A percentile compares a stretch with the other conserved stretches of the same genome.
These are phyloP conservation scores for Curvularia lunata DNA, from an alignment of 2,329 filamentous ascomycete species.

Conservation along the genomic window DNA sequence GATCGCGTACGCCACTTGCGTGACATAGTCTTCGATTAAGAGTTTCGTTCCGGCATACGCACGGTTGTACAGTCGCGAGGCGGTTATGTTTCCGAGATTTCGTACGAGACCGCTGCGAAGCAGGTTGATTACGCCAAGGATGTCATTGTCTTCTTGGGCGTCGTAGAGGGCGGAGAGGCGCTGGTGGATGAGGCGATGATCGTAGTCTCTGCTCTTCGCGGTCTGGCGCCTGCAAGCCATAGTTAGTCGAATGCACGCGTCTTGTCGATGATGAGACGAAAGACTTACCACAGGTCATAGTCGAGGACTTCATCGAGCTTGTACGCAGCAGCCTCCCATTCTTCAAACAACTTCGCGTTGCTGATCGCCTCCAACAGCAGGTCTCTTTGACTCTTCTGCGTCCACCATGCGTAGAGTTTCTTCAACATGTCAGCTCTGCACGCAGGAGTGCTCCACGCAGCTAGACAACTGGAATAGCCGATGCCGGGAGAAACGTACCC, in stretches of 20 bases:
- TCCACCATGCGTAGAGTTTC: conserved; percentile 73
- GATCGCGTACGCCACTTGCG: conserved; percentile 80
- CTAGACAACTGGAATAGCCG: background rate
- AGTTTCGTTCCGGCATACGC: conserved; percentile 89
- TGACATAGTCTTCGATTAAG: conserved; percentile 89
- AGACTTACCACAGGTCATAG: conserved; percentile 74
- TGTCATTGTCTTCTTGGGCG: conserved; percentile 73
- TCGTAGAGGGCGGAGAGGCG: conserved; percentile 73
- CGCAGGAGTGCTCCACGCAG: background rate
- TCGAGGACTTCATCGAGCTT: conserved; percentile 82
- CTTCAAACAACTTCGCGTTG: conserved; percentile 74
- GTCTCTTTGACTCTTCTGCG: conserved; percentile 67
- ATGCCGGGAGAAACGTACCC: conserved; percentile 36
- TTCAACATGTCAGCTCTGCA: conserved; percentile 50
- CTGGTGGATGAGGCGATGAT: conserved; percentile 82
- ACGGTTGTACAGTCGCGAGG: conserved; percentile 79
- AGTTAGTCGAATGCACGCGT: conserved; percentile 9
- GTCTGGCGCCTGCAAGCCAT: conserved; percentile 72
- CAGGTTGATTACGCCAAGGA: conserved; percentile 77
- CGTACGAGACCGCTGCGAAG: conserved; percentile 77
- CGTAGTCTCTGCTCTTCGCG: conserved; percentile 80
- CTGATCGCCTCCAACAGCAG: conserved; percentile 70
- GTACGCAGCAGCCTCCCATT: conserved; percentile 85
- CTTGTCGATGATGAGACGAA: background rate
- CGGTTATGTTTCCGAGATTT: conserved; percentile 90